phyloP scores from a whole-genome alignment of 139 green algal genomes.

The Chloropicon primus region DNA sequence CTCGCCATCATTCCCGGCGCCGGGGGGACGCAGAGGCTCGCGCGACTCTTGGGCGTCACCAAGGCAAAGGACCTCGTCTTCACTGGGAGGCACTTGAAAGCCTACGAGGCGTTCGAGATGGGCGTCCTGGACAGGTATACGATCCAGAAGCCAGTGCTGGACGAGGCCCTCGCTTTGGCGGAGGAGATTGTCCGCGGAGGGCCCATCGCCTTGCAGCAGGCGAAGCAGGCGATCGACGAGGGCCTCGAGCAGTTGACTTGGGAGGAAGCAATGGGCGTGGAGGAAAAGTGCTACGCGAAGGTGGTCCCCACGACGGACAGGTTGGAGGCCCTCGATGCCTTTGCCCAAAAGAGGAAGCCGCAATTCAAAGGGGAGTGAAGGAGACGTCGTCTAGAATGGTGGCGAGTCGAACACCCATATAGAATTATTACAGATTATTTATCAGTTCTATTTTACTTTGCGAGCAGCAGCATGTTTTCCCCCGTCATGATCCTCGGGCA shows the following conservation, averaged over 20 bases:
- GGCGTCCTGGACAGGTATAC: background rate
- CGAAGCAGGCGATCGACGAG: background rate
- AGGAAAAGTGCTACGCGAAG: background rate
- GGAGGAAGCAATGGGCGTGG: background rate
- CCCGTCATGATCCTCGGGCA: background rate
- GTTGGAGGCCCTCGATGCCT: background rate
- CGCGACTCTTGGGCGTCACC: conserved; percentile 46
- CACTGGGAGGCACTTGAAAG: conserved; percentile 14
- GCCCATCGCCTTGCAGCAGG: background rate
- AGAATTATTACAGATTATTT: too few species aligned
- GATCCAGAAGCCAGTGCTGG: background rate
- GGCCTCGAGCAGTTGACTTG: background rate
- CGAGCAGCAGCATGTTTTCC: background rate
- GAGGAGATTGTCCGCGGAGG: background rate
- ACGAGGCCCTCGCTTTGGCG: background rate
- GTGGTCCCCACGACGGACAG: background rate
- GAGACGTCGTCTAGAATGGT: background rate
- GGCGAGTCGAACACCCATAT: too few species aligned
- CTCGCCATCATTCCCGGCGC: conserved; percentile 74
- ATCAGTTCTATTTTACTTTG: background rate
- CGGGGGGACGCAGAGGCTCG: conserved; percentile 66
- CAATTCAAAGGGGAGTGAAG: background rate
- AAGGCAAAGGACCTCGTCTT: conserved; percentile 41
- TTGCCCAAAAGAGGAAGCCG: background rate
- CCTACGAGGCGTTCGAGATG: background rate